A percentile compares a stretch with the other conserved stretches of the same genome.
phyloP scores from a whole-genome alignment of 2,329 filamentous ascomycete genomes.

The Diaporthe sp. region DNA sequence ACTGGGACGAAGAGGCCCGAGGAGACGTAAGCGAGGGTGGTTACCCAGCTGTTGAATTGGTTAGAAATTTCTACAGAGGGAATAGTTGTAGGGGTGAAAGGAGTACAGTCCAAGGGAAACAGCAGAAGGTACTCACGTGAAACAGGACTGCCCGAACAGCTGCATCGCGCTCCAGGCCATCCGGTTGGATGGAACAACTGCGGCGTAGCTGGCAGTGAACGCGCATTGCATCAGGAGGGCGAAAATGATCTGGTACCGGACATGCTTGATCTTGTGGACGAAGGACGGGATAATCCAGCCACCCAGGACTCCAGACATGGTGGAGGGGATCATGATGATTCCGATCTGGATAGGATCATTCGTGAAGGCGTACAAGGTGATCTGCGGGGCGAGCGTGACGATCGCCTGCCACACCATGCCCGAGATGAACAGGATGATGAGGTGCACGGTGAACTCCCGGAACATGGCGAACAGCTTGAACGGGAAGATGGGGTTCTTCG shows the following conservation, averaged over 20 bases:
- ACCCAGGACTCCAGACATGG: constrained; percentile 45
- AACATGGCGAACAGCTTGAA: constrained; percentile 47
- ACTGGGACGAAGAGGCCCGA: constrained; percentile 49
- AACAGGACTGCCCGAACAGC: constrained; percentile 50
- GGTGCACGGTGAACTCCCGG: constrained; percentile 48
- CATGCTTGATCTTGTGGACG: constrained; percentile 50
- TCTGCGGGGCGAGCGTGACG: constrained; percentile 48
- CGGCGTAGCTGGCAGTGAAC: constrained; percentile 48
- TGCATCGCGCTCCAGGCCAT: constrained; percentile 49
- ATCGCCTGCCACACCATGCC: constrained; percentile 46
- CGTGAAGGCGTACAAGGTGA: constrained; percentile 50
- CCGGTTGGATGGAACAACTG: constrained; percentile 47
- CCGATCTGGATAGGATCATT: constrained; percentile 48
- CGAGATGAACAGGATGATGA: constrained; percentile 50
- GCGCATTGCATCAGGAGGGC: constrained; percentile 49
- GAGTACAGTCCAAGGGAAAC: too few relatives aligned
- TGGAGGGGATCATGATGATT: constrained; percentile 45
- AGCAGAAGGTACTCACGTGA: too few relatives aligned
- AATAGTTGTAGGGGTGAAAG: too few relatives aligned
- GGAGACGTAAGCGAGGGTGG: constrained; percentile 48
- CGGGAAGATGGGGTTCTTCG: constrained; percentile 46
- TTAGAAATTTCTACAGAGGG: not conserved
- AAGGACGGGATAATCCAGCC: constrained; percentile 50
- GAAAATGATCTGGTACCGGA: constrained; percentile 49
- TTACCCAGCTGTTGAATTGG: constrained; percentile 43